phyloP scores from a whole-genome alignment of 1,284 basidiomycete genomes.

The Kwoniella shivajii region DNA sequence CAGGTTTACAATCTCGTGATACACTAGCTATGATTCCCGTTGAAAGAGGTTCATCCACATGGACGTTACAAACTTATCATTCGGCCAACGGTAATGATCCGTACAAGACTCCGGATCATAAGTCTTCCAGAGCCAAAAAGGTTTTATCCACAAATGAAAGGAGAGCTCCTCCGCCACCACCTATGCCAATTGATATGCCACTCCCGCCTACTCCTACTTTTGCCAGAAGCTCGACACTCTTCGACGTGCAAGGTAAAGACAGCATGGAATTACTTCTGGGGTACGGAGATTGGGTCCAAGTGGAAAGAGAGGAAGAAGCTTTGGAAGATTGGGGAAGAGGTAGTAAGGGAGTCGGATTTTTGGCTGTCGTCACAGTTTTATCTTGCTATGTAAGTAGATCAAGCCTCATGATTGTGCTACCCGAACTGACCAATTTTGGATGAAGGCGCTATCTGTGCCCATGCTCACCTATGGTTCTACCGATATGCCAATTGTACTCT shows the following conservation, averaged over 20 bases:
- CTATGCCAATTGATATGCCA: slow-evolving; percentile 37
- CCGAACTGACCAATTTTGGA: background rate
- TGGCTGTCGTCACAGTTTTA: slow-evolving; percentile 23
- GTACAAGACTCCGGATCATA: slow-evolving; percentile 16
- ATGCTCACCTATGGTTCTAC: slow-evolving; percentile 24
- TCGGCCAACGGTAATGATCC: slow-evolving; percentile 11
- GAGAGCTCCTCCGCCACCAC: slow-evolving; percentile 39
- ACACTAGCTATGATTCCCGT: slow-evolving; percentile 26
- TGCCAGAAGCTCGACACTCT: slow-evolving; percentile 26
- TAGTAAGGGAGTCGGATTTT: slow-evolving; percentile 28
- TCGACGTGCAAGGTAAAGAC: slow-evolving; percentile 29
- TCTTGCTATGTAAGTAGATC: slow-evolving; percentile 32
- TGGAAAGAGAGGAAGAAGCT: slow-evolving; percentile 25
- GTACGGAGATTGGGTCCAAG: slow-evolving; percentile 34
- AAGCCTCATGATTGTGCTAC: background rate
- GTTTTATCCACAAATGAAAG: background rate
- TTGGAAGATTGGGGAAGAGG: slow-evolving; percentile 31
- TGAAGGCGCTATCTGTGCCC: slow-evolving; percentile 30
- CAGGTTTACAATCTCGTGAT: slow-evolving; percentile 8
- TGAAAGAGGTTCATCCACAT: slow-evolving; percentile 25
- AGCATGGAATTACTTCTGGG: slow-evolving; percentile 38
- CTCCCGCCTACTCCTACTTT: slow-evolving; percentile 39
- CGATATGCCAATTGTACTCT: slow-evolving; percentile 20
- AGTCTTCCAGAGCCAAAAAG: background rate
- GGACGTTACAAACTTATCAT: slow-evolving; percentile 34